Evolutionary conservation across 208 protist species (phyloP).

Genomic region (Endotrypanum monterogeii): DNA sequence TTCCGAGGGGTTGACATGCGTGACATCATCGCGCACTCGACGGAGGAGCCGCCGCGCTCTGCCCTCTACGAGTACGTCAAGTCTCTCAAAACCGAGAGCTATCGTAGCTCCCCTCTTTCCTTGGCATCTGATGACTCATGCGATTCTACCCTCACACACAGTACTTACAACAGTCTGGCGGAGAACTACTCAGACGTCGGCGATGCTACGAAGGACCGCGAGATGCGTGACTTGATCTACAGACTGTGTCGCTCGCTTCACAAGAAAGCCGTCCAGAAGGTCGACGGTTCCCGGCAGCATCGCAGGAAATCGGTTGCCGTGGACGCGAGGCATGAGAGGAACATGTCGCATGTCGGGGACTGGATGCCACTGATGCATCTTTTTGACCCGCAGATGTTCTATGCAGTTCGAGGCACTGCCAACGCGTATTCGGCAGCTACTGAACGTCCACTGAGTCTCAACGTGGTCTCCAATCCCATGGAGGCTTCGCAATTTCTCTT

Average conservation of each 20-base stretch:
- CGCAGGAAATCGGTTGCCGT: slow-evolving; percentile 24
- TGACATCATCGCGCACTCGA: slow-evolving; percentile 23
- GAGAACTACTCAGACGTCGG: slow-evolving; percentile 24
- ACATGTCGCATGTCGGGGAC: slow-evolving; percentile 74
- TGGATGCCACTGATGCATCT: slow-evolving; percentile 86
- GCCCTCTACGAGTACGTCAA: slow-evolving; percentile 56
- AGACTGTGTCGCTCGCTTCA: slow-evolving; percentile 74
- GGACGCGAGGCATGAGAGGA: slow-evolving; percentile 51
- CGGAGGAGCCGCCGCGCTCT: slow-evolving; percentile 29
- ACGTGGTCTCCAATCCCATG: slow-evolving; percentile 32
- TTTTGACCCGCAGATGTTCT: slow-evolving; percentile 76
- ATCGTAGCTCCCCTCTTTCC: slow-evolving; percentile 24
- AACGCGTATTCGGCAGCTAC: slow-evolving; percentile 22
- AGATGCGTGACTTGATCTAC: slow-evolving; percentile 70
- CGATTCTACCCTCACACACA: slow-evolving; percentile 48
- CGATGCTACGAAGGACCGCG: slow-evolving; percentile 28
- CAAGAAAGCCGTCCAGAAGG: slow-evolving; percentile 60
- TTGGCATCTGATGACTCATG: slow-evolving; percentile 62
- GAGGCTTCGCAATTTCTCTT: slow-evolving; percentile 59
- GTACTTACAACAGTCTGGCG: slow-evolving; percentile 28
- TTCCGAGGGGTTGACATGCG: slow-evolving; percentile 30
- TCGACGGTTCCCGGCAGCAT: slow-evolving; percentile 30
- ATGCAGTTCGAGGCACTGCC: slow-evolving; percentile 28
- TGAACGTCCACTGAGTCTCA: slow-evolving; percentile 32
- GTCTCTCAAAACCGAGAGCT: slow-evolving; percentile 17